Conservation (phyloP, 805 yeast genomes). For the Starmerella sirachaensis region DNA sequence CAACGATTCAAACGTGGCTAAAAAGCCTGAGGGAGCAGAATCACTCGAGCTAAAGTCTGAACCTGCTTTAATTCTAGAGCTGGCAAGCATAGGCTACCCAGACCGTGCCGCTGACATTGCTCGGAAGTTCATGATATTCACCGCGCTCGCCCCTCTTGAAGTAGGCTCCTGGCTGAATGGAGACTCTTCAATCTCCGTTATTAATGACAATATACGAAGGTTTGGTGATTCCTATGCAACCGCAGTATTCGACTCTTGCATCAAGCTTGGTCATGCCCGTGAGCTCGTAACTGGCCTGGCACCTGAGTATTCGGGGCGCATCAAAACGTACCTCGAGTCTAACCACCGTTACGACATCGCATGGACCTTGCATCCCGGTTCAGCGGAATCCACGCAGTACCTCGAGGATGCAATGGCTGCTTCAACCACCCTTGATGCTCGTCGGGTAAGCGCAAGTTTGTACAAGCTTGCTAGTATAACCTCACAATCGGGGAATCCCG, state of each 20-base stretch:
- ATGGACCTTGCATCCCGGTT: constrained; percentile 16
- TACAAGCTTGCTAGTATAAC: constrained; percentile 11
- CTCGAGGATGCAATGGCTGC: constrained; percentile 5
- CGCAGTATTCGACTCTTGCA: constrained; percentile 10
- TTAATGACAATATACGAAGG: too few relatives aligned
- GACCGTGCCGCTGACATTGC: constrained; percentile 40
- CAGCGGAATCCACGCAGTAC: constrained; percentile 7
- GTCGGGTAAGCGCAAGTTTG: constrained; percentile 12
- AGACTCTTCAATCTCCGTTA: too few relatives aligned
- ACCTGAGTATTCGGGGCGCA: constrained; percentile 4
- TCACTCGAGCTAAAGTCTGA: constrained; percentile 14
- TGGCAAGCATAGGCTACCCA: constrained; percentile 34
- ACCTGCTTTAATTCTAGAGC: constrained; percentile 26
- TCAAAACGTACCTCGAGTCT: constrained; percentile 9
- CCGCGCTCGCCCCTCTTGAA: constrained; percentile 46
- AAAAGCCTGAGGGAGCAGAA: too few relatives aligned
- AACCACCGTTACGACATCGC: constrained; percentile 11
- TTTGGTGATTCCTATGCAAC: constrained; percentile 6
- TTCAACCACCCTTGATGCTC: constrained; percentile 1
- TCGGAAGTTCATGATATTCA: constrained; percentile 53
- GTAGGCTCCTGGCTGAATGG: constrained; percentile 34
- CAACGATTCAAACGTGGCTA: too few relatives aligned
- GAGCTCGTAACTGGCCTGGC: constrained; percentile 8
- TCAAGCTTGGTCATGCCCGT: constrained; percentile 3
- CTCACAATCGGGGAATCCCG: background rate